A percentile compares a stretch with the other conserved stretches of the same genome.
These are phyloP conservation scores for Thermomucor indicae-seudaticae DNA, from an alignment of 371 early-diverging fungal species.

Conservation along the genomic window DNA sequence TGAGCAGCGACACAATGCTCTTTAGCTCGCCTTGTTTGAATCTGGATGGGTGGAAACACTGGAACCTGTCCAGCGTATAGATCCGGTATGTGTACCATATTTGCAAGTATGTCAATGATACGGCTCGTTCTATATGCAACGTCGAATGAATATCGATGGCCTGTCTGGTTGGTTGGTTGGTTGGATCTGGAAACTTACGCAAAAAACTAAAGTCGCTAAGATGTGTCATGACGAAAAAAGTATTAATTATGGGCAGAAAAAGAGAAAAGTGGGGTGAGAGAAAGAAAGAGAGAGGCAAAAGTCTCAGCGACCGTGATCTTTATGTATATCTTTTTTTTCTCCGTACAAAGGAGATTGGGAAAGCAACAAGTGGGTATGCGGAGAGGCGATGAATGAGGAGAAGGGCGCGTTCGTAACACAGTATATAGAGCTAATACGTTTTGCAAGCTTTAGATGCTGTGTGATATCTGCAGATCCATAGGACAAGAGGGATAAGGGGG, in stretches of 20 bases:
- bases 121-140: conserved; percentile 26
- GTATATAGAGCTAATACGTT: too few species aligned
- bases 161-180: too few species aligned
- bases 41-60: conserved; percentile 25
- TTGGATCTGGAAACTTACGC: conserved; percentile 21
- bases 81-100: conserved; percentile 37
- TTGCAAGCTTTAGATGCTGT: too few species aligned
- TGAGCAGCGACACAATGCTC: conserved; percentile 38
- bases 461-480: too few species aligned
- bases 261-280: not conserved
- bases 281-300: not conserved
- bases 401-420: too few species aligned
- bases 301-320: too few species aligned
- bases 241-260: conserved; percentile 2
- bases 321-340: too few species aligned
- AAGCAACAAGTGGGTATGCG: not conserved
- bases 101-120: conserved; percentile 29
- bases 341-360: not conserved
- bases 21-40: conserved; percentile 45
- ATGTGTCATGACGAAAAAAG: conserved; percentile 31
- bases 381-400: not conserved
- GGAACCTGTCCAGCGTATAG: conserved; percentile 30
- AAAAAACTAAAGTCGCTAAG: conserved; percentile 45
- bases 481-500: too few species aligned
- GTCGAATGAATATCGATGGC: too few species aligned